Percentiles rank a stretch among this genome's conserved stretches.
phyloP scores from a whole-genome alignment of 2,329 filamentous ascomycete species.

The Neofusicoccum umdonicola region DNA sequence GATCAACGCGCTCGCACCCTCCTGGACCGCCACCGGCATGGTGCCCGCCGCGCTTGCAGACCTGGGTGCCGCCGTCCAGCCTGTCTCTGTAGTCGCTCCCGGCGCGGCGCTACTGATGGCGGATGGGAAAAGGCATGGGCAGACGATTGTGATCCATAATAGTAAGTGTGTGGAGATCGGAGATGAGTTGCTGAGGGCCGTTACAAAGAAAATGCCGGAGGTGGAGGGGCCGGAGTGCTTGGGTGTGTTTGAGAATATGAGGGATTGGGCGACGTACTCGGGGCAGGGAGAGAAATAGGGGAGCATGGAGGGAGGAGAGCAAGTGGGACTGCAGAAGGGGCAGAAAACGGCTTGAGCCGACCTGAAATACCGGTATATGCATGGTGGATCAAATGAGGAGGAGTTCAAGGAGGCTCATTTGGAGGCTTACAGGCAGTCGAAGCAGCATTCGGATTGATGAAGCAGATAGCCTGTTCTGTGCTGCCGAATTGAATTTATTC shows the following conservation, averaged over 20 bases:
- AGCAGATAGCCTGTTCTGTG: too few relatives aligned
- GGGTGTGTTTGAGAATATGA: not conserved
- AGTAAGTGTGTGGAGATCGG: constrained; percentile 30
- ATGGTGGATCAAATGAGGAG: too few relatives aligned
- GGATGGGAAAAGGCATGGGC: constrained; percentile 26
- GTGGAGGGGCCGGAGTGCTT: not conserved
- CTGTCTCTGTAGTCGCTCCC: constrained; percentile 29
- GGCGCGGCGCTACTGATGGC: constrained; percentile 29
- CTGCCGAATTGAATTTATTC: too few relatives aligned
- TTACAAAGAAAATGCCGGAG: not conserved
- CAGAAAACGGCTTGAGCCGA: too few relatives aligned
- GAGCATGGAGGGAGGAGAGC: not conserved
- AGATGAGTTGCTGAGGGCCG: constrained; percentile 19
- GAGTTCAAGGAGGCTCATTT: too few relatives aligned
- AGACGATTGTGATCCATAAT: constrained; percentile 26
- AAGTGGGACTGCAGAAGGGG: too few relatives aligned
- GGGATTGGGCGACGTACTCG: not conserved
- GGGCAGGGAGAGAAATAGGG: not conserved
- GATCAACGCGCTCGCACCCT: constrained; percentile 33
- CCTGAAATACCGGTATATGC: too few relatives aligned
- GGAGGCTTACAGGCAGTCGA: not conserved
- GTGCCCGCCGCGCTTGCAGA: constrained; percentile 23
- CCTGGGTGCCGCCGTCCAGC: constrained; percentile 36
- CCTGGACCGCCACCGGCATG: constrained; percentile 32
- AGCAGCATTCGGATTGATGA: not conserved